Conservation (phyloP, 176 grass and related monocot species). For the Cocos nucifera region DNA sequence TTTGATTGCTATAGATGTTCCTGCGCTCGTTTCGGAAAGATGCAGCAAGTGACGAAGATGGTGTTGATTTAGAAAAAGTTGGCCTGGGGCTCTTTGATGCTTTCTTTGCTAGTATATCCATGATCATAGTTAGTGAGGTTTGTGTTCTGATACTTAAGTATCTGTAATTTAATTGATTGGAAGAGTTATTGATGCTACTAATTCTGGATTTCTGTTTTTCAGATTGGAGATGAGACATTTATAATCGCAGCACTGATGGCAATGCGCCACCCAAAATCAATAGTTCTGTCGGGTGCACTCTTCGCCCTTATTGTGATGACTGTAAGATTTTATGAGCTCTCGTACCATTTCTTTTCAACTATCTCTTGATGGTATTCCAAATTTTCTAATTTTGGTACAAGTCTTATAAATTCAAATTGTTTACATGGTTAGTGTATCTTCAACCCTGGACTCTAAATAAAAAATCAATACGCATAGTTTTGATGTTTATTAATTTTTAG, state of each 20-base stretch:
- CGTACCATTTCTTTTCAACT: neutral
- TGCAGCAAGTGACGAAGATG: conserved; percentile 23
- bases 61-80: conserved; percentile 34
- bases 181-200: neutral
- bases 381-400: too few species aligned
- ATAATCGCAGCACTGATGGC: conserved; percentile 98
- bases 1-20: conserved; percentile 16
- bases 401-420: too few species aligned
- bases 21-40: conserved; percentile 35
- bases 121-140: conserved; percentile 85
- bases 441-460: too few species aligned
- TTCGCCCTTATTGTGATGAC: conserved; percentile 84
- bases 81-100: conserved; percentile 71
- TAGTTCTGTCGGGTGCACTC: conserved; percentile 74
- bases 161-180: neutral
- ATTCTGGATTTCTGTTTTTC: neutral
- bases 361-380: neutral
- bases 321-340: conserved; percentile 17
- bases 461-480: too few species aligned
- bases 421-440: too few species aligned
- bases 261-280: conserved; percentile 94
- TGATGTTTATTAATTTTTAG: too few species aligned
- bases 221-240: conserved; percentile 97
- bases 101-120: conserved; percentile 86
- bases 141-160: neutral